Evolutionary conservation across 352 stramenopile genomes (phyloP), one percentile per base, ranked within the genome.

Genomic region (Phytophthora palmivora): DNA sequence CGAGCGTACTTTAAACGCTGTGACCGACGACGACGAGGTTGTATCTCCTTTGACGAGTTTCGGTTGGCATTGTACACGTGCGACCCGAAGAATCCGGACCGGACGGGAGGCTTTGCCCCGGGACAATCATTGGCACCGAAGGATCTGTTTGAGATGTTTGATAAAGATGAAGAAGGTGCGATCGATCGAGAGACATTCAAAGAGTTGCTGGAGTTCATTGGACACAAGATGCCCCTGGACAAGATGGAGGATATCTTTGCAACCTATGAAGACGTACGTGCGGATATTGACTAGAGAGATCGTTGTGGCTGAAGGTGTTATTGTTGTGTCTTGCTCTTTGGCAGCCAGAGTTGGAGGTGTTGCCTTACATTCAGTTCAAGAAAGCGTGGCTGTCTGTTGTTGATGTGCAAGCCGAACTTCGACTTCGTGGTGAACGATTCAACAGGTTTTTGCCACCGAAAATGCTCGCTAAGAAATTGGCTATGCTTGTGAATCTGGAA

Each of bases 1-100:
- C 69, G 81, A 2, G 81, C 82, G 33, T 94, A 94, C 65, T 94
- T 93, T 52, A 89, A 87, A 47, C 76, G 80, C 16, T 94, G 86
- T 46, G 86, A 94, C 59, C 75, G 79, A 33, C 75, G 79, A 52
- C 72, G 70, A 12, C 78, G 71, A 28, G 84, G 82, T 8, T 67
- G 63, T 56, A 93, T 93, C 61, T 89, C 82, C 16, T 94, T 93
- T 53, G 84, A 92, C 6, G 86, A 94, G 57, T 93, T 93, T 46
- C 74, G 84, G 10, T 45, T 94, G 36, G 84, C 86, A 39, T 57
- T 94, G 19, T 94, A 86, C 70, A 84, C 84, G 37, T 93, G 82
- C 58, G 86, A 94, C 67, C 84, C 86, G 11, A 91, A 90, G 63
- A 86, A 94, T 46, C 86, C 84, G 6, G 78, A 65, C 11, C 80